These are phyloP conservation scores for Veloboletus limbatus DNA, from an alignment of 1,284 basidiomycete species.

Conservation along the genomic window DNA sequence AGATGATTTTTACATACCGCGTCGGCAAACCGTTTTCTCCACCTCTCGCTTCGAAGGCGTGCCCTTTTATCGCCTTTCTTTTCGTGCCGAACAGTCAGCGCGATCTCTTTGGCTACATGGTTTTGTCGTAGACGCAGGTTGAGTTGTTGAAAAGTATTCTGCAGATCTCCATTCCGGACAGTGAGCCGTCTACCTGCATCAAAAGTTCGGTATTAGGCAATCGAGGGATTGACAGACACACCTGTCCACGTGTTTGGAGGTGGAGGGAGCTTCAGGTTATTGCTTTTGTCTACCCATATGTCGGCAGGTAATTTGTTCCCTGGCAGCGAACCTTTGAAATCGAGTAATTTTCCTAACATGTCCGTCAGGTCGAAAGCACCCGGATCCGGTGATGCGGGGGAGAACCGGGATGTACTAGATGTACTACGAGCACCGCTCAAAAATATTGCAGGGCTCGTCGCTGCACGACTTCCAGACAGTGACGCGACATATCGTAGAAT, in stretches of 20 bases:
- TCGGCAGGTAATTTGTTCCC: conserved; percentile 30
- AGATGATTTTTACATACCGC: conserved; percentile 27
- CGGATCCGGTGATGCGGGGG: not conserved
- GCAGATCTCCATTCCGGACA: conserved; percentile 36
- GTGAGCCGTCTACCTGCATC: conserved; percentile 42
- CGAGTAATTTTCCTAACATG: conserved; percentile 19
- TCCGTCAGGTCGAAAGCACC: conserved; percentile 13
- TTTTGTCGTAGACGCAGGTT: conserved; percentile 55
- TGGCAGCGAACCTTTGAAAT: conserved; percentile 12
- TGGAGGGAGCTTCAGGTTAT: conserved; percentile 22
- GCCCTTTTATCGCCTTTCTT: conserved; percentile 37
- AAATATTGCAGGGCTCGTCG: not conserved
- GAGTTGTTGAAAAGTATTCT: conserved; percentile 46
- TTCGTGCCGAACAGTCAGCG: conserved; percentile 59
- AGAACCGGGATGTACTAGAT: conserved; percentile 10
- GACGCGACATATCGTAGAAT: conserved; percentile 14
- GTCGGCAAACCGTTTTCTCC: conserved; percentile 38
- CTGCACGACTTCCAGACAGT: not conserved
- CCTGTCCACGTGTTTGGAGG: conserved; percentile 33
- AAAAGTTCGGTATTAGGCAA: conserved; percentile 6
- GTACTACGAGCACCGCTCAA: conserved; percentile 9
- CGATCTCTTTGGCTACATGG: conserved; percentile 50
- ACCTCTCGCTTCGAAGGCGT: conserved; percentile 36
- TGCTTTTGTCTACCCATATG: conserved; percentile 38
- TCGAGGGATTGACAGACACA: conserved; percentile 7